Percentiles rank a stretch among this genome's conserved stretches.
Conservation (phyloP, 129 eudicot species). For the Centrapalus pauciflorus region DNA sequence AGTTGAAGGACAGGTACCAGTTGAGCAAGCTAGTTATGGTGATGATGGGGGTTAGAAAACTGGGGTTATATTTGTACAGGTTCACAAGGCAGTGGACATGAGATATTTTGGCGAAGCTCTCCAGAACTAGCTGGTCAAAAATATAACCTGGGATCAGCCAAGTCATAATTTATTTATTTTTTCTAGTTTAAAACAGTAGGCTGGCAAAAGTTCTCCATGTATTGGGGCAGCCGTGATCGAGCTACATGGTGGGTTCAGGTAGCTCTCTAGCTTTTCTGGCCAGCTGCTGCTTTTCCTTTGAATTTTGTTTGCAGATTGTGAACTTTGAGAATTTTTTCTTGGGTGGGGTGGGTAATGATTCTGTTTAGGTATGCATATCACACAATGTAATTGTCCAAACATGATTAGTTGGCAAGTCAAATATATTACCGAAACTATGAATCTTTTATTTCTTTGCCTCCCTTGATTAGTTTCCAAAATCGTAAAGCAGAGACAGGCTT, state of each 20-base stretch:
- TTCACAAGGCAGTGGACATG: background rate
- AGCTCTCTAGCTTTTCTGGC: no score
- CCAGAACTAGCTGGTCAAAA: background rate
- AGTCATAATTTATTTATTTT: background rate
- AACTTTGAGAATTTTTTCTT: background rate
- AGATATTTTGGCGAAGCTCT: background rate
- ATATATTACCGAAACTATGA: background rate
- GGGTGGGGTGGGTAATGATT: background rate
- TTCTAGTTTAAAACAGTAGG: background rate
- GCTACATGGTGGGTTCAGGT: background rate
- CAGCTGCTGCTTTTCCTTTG: background rate
- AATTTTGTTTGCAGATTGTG: background rate
- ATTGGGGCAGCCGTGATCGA: background rate
- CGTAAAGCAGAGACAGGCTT: no score
- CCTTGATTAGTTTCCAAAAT: no score
- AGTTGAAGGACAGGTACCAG: constrained; percentile 6
- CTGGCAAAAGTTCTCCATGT: no score
- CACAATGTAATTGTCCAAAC: background rate
- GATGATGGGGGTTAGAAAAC: background rate
- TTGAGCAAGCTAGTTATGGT: background rate
- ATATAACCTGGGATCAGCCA: background rate
- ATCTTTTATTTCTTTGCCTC: background rate
- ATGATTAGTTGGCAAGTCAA: background rate
- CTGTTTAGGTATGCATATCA: background rate
- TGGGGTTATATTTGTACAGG: constrained; percentile 5